Evolutionary conservation across 768 basidiomycete species (phyloP).

Genomic region (Cubamyces sp.): DNA sequence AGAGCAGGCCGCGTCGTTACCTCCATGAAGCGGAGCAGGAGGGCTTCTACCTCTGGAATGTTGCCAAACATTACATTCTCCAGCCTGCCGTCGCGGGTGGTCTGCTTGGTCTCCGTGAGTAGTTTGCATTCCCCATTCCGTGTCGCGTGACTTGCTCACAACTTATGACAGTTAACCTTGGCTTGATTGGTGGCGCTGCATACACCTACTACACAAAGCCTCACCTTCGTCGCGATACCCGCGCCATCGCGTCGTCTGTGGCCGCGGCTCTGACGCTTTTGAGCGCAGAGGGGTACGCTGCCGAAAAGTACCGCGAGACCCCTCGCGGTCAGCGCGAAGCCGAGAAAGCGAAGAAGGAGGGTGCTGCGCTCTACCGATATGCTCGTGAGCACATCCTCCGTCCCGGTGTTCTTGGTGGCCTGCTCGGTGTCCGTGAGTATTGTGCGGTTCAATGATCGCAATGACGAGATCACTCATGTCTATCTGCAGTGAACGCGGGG

Average conservation of each 20-base stretch:
- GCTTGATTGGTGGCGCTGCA: slow-evolving; percentile 62
- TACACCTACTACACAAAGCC: slow-evolving; percentile 68
- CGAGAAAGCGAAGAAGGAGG: slow-evolving; percentile 59
- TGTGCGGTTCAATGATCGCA: background rate
- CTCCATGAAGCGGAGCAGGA: slow-evolving; percentile 53
- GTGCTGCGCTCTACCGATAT: slow-evolving; percentile 55
- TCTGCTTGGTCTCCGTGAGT: slow-evolving; percentile 67
- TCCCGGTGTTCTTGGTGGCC: slow-evolving; percentile 67
- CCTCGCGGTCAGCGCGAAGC: slow-evolving; percentile 61
- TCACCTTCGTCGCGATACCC: slow-evolving; percentile 59
- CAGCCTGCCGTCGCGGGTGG: slow-evolving; percentile 75
- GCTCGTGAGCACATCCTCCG: slow-evolving; percentile 60
- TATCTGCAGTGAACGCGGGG: slow-evolving; percentile 59
- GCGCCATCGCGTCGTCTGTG: slow-evolving; percentile 54
- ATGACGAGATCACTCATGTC: background rate
- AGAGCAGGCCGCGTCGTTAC: slow-evolving; percentile 36
- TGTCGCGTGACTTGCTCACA: background rate
- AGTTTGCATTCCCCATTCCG: background rate
- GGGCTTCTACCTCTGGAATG: slow-evolving; percentile 54
- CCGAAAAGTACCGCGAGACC: slow-evolving; percentile 63
- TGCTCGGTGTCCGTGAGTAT: slow-evolving; percentile 60
- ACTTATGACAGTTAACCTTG: slow-evolving; percentile 65
- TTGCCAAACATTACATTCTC: slow-evolving; percentile 57
- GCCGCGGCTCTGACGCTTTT: slow-evolving; percentile 61
- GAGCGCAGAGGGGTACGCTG: slow-evolving; percentile 62